phyloP scores from a whole-genome alignment of 495 filamentous ascomycete genomes.

The Sphaerosporella brunnea region DNA sequence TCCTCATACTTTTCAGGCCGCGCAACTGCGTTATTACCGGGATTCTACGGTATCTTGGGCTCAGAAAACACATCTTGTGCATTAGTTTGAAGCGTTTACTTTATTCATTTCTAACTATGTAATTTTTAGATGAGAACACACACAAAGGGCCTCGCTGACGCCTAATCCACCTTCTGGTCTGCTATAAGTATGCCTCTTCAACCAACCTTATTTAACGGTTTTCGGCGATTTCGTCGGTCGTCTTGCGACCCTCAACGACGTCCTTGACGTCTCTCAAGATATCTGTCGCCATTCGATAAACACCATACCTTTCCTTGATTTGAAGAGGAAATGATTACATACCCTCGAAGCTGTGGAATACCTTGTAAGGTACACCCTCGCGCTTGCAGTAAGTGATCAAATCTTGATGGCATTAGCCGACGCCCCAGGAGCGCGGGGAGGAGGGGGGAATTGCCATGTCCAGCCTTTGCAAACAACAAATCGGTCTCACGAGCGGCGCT shows the following conservation, averaged over 20 bases:
- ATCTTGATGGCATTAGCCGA: slow-evolving; percentile 31
- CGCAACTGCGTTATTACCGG: no score
- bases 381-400: slow-evolving; percentile 48
- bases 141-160: no score
- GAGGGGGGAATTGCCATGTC: slow-evolving; percentile 47
- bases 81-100: no score
- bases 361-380: slow-evolving; percentile 45
- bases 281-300: no score
- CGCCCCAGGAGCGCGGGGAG: slow-evolving; percentile 12
- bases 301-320: no score
- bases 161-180: no score
- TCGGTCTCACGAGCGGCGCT: slow-evolving; percentile 79
- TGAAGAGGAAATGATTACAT: slow-evolving; percentile 3
- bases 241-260: slow-evolving; percentile 8
- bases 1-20: no score
- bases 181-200: no score
- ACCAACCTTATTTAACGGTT: not conserved
- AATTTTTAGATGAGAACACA: no score
- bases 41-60: no score
- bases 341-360: slow-evolving; percentile 44
- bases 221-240: slow-evolving; percentile 5
- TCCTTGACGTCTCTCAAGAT: slow-evolving; percentile 6
- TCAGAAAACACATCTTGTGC: no score
- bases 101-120: no score
- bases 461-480: slow-evolving; percentile 77